Conservation (phyloP, 2,329 filamentous ascomycete genomes). For the Aspergillus ibericus region DNA sequence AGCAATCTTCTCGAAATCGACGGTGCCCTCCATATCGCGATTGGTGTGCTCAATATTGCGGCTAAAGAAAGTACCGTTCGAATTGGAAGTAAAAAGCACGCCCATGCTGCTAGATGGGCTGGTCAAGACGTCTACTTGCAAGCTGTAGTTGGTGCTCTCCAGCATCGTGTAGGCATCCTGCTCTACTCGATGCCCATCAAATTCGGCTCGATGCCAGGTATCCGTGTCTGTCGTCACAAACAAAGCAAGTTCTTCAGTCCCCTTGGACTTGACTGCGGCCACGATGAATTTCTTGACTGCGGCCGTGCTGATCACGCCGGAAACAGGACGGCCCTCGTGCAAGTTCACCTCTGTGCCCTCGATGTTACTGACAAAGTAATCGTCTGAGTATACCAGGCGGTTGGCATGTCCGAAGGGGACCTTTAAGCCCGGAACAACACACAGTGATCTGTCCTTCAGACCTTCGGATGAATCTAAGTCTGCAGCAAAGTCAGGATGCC, state of each 20-base stretch:
- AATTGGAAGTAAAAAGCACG: constrained; percentile 91
- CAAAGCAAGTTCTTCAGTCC: constrained; percentile 86
- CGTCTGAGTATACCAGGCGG: constrained; percentile 76
- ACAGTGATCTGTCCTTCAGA: constrained; percentile 72
- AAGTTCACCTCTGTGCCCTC: constrained; percentile 69
- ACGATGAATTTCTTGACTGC: constrained; percentile 84
- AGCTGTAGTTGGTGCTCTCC: constrained; percentile 96
- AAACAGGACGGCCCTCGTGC: constrained; percentile 69
- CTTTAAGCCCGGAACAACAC: constrained; percentile 72
- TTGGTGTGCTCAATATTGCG: constrained; percentile 92
- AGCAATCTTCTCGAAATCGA: constrained; percentile 93
- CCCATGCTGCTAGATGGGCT: constrained; percentile 69
- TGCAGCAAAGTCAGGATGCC: constrained; percentile 64
- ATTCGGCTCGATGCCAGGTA: constrained; percentile 89
- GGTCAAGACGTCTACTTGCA: constrained; percentile 91
- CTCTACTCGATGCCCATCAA: constrained; percentile 81
- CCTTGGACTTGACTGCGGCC: constrained; percentile 73
- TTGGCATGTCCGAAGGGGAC: constrained; percentile 72
- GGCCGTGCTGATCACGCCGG: constrained; percentile 78
- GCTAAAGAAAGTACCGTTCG: constrained; percentile 93
- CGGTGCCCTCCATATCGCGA: constrained; percentile 69
- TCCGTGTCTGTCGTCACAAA: constrained; percentile 83
- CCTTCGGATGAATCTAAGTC: constrained; percentile 59
- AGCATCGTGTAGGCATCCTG: constrained; percentile 86
- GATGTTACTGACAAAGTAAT: constrained; percentile 69